Evolutionary conservation across 371 early-diverging fungal species (phyloP).

Genomic region (Mucor plumbeus): DNA sequence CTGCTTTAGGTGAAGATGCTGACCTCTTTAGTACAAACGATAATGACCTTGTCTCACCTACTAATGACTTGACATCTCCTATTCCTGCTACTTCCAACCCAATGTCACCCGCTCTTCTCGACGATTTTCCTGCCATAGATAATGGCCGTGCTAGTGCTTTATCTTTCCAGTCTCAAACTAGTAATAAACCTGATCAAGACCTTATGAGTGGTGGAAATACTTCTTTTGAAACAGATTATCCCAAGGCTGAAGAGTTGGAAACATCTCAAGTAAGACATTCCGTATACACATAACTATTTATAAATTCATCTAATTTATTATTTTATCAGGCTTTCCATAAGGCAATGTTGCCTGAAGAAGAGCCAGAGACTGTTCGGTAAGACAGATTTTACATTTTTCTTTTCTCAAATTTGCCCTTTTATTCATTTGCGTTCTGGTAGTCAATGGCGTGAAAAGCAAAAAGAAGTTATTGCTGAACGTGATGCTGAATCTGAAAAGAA

Average conservation of each 20-base stretch:
- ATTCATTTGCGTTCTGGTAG: conserved; percentile 37
- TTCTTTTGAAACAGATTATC: conserved; percentile 49
- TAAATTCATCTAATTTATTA: neutral
- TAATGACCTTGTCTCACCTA: conserved; percentile 25
- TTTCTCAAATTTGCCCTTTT: neutral
- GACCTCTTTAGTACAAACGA: conserved; percentile 56
- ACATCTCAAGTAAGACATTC: conserved; percentile 45
- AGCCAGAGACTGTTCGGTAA: conserved; percentile 66
- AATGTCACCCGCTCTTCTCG: conserved; percentile 13
- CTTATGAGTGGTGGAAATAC: conserved; percentile 17
- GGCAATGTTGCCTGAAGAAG: conserved; percentile 56
- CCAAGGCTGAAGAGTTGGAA: conserved; percentile 56
- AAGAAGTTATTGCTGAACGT: conserved; percentile 73
- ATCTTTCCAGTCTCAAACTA: conserved; percentile 5
- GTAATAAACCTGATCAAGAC: conserved; percentile 13
- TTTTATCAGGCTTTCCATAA: conserved; percentile 49
- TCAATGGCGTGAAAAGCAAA: conserved; percentile 85
- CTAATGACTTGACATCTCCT: conserved; percentile 31
- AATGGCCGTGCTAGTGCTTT: conserved; percentile 14
- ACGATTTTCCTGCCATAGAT: conserved; percentile 1
- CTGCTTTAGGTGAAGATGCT: conserved; percentile 81
- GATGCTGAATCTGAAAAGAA: conserved; percentile 73
- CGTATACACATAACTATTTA: neutral
- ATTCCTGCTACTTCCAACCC: conserved; percentile 23
- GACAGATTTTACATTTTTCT: neutral